Evolutionary conservation across 257 asterid species (phyloP), one percentile per base, ranked within the genome.

Genomic region (Sherardia arvensis): DNA sequence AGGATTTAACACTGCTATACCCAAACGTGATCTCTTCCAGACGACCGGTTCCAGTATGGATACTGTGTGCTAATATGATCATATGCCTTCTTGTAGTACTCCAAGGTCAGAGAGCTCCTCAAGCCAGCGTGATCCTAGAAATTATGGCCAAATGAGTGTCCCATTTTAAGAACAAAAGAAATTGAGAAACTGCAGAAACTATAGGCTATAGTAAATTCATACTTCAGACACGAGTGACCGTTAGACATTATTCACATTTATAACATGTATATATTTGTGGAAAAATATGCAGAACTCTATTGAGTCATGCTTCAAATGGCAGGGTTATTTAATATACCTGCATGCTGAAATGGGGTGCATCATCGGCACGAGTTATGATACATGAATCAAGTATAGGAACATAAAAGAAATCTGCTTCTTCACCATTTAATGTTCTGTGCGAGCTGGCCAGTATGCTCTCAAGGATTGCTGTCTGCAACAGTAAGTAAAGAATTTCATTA

Each of bases 351-450:
- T 93, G 94, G 65, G 99, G 99, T 47, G 99, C 91, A 83, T 93
- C 96, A 75, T 85, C 97, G 66, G 97, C 99, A 64, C 99, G 93
- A 66, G 81, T 79, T 59, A 93, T 89, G 67, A 93, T 85, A 65
- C 99, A 92, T 1, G 97, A 87, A 84, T 93, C 99, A 53, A 93
- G 96, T 70, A 85, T 96, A 4, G 99, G 99, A 71, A 90, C 99
- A 62, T 84, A 90, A 84, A 85, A 93, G 77, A 76, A 93, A 73
- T 93, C 97, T 66, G 99, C 99, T 73, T 93, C 99, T 12, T 85
- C 90, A 7, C 92, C 97, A 69, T 89, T 93, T 69, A 93, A 65
- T 65, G 99, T 90, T 71, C 99, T 78, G 73, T 84, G 72, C 67
- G 94, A 81, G 75, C 99, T 93, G 38, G 99, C 90, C 70, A 93